Evolutionary conservation across 116 monocot genomes (phyloP), one percentile per base, ranked within the genome.

Genomic region (Iris pallida): DNA sequence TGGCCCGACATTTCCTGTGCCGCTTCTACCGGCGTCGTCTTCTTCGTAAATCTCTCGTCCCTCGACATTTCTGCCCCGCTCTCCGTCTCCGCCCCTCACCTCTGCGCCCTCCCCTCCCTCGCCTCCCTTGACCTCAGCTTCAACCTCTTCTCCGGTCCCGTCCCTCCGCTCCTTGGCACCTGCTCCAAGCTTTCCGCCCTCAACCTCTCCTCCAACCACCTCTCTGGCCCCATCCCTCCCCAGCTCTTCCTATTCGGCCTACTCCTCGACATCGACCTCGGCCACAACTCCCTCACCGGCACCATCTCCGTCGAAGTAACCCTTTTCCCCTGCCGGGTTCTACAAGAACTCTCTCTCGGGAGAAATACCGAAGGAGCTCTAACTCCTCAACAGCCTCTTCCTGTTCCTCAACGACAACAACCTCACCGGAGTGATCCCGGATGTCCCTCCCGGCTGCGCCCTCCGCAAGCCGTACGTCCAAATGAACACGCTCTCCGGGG

Each of bases 331-430:
- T 16, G 15, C 86, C 42, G 73, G 81, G 53, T 55, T 86, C 49
- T 66, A 69, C 63, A 68, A 68, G 5, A 90, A 90, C 69, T 81
- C 77, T 17, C 64, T 90, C 61, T 71, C 90, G 4, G 90, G 86
- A 0, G 5, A 2, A 1, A 16, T 90, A 8, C 81, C 84, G 1
- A 76, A 74, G 1, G 41, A 53, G 11, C 76, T 90, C 2, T 79
- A 53, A 63, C 19, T 85, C 42, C 47, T 48, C 47, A 5, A 5
- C 9, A 48, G 47, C 7, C 47, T 48, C 9, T 48, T 6, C 47
- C 9, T 48, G 47, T 48, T 6, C 9, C 7, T 48, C 7, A 48
- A 48, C 47, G 9, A 48, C 47, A 48, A 48, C 9, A 48, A 48
- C 9, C 9, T 48, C 5, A 48, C 47, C 9, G 47, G 47, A 48